These are phyloP conservation scores for Emericellopsis terricola DNA, from an alignment of 495 filamentous ascomycete genomes.

Conservation along the genomic window DNA sequence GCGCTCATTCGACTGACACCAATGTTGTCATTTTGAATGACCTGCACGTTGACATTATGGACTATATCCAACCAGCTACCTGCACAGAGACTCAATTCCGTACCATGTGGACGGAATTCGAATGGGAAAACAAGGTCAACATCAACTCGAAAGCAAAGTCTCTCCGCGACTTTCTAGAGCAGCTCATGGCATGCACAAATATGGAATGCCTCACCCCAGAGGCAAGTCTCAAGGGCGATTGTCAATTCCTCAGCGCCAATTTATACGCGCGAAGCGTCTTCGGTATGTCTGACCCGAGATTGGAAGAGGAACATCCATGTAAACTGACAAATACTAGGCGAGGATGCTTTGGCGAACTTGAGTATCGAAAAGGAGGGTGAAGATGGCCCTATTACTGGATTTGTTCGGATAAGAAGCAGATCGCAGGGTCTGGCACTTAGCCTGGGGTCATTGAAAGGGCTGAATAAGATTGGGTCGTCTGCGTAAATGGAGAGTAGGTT, in stretches of 20 bases:
- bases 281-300: too few relatives aligned
- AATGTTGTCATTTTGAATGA: conserved; percentile 98
- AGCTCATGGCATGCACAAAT: conserved; percentile 94
- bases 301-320: conserved; percentile 1
- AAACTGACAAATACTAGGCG: conserved; percentile 39
- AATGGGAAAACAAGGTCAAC: conserved; percentile 99
- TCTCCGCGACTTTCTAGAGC: conserved; percentile 80
- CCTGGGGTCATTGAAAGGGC: conserved; percentile 83
- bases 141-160: conserved; percentile 94
- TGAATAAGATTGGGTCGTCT: conserved; percentile 57
- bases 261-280: conserved; percentile 96
- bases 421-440: conserved; percentile 92
- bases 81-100: conserved; percentile 98
- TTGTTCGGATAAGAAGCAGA: conserved; percentile 93
- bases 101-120: conserved; percentile 99
- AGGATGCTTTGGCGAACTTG: conserved; percentile 95
- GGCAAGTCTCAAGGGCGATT: conserved; percentile 90
- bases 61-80: conserved; percentile 94
- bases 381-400: conserved; percentile 91
- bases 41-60: conserved; percentile 99
- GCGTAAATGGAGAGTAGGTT: conserved; percentile 13
- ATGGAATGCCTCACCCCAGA: conserved; percentile 98
- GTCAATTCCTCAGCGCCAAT: conserved; percentile 94
- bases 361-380: conserved; percentile 97
- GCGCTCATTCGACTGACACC: conserved; percentile 82